Percentiles rank a stretch among this genome's conserved stretches.
Evolutionary conservation across 148 eudicot species (phyloP).

Genomic region (Vaccinium corymbosum): DNA sequence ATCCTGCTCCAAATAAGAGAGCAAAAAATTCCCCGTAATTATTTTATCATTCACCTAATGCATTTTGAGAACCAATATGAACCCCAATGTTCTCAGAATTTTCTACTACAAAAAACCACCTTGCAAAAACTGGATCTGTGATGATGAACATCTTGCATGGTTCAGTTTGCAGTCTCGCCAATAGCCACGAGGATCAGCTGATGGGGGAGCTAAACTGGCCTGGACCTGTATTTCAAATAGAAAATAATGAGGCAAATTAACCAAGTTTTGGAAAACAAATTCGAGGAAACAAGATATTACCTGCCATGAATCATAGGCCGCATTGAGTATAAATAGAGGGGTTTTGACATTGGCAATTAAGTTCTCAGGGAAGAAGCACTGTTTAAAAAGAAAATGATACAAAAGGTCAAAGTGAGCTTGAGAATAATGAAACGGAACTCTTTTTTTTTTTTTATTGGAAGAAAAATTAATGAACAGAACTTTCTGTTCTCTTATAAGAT

Average conservation of each 20-base stretch:
- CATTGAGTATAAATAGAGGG: conserved; percentile 84
- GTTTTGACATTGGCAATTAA: conserved; percentile 63
- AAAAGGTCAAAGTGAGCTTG: neutral
- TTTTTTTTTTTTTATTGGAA: too few species aligned
- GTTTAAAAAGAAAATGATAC: conserved; percentile 19
- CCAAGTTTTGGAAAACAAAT: neutral
- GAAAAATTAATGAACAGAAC: neutral
- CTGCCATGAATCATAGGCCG: conserved; percentile 99
- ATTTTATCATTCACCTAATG: neutral
- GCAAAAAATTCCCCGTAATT: neutral
- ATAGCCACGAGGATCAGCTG: conserved; percentile 69
- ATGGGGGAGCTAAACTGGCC: conserved; percentile 66
- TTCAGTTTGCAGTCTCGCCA: conserved; percentile 77
- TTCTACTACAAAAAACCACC: conserved; percentile 30
- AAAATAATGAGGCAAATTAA: neutral
- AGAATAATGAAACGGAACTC: neutral
- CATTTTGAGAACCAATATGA: neutral
- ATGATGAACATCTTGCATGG: conserved; percentile 58
- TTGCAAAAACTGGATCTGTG: conserved; percentile 82
- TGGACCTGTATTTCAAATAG: conserved; percentile 47
- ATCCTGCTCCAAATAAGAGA: conserved; percentile 42
- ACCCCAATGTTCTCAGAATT: neutral
- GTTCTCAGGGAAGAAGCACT: conserved; percentile 98
- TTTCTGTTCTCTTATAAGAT: neutral
- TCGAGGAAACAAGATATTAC: conserved; percentile 26